Percentiles rank a stretch among this genome's conserved stretches.
Evolutionary conservation across 2,329 filamentous ascomycete species (phyloP).

Genomic region (Pestalotiopsis sp.): DNA sequence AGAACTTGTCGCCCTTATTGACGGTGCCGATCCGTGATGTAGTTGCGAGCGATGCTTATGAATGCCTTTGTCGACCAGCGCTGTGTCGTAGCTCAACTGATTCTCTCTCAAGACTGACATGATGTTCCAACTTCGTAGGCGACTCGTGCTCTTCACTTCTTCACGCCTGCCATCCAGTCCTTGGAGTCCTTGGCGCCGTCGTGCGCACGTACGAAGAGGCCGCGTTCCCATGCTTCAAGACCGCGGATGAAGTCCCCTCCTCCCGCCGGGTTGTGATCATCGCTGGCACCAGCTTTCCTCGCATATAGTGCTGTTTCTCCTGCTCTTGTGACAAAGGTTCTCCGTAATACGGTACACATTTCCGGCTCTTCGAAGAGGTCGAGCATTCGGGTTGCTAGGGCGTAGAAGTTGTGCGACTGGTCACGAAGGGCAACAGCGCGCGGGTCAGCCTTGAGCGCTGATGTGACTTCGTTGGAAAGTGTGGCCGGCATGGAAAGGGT

Average conservation of each 20-base stretch:
- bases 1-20: no score
- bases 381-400: conserved; percentile 80
- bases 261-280: conserved; percentile 55
- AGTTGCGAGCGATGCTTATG: no score
- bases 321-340: conserved; percentile 82
- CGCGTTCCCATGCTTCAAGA: conserved; percentile 87
- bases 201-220: conserved; percentile 73
- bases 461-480: conserved; percentile 78
- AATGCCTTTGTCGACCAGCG: no score
- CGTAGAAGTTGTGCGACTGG: conserved; percentile 86
- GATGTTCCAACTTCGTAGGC: not conserved
- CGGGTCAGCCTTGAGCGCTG: conserved; percentile 89
- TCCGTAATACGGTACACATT: conserved; percentile 74
- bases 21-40: no score
- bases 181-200: conserved; percentile 72
- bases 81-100: not conserved
- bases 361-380: conserved; percentile 84
- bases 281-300: conserved; percentile 76
- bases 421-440: conserved; percentile 82
- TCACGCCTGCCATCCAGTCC: conserved; percentile 70
- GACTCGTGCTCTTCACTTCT: conserved; percentile 34
- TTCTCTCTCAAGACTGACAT: not conserved
- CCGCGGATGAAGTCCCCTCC: conserved; percentile 83
- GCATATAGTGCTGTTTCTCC: conserved; percentile 87
- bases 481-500: conserved; percentile 81